Percentiles rank a stretch among this genome's conserved stretches.
Conservation (phyloP, 2,329 filamentous ascomycete genomes). For the Phyllosticta citrichinensis region DNA sequence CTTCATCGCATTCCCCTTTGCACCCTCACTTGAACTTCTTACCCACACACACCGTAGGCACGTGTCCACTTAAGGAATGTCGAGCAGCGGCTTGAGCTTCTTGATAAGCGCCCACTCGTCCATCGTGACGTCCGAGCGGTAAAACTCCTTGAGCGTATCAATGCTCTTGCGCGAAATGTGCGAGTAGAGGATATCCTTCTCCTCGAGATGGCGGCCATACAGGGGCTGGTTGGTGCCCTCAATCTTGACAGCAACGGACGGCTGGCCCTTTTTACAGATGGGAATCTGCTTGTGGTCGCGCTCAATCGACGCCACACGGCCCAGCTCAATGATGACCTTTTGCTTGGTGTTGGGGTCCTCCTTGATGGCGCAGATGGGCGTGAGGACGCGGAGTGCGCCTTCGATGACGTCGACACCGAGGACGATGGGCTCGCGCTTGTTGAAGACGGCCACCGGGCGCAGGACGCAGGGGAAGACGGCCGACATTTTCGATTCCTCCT, state of each 20-base stretch:
- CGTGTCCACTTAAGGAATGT: conserved; percentile 53
- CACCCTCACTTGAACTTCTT: neutral
- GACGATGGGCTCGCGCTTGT: conserved; percentile 94
- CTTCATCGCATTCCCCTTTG: neutral
- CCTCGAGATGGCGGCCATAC: conserved; percentile 91
- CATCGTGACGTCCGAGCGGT: conserved; percentile 73
- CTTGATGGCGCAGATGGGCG: conserved; percentile 81
- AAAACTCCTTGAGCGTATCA: conserved; percentile 93
- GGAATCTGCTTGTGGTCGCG: conserved; percentile 92
- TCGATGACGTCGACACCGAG: conserved; percentile 93
- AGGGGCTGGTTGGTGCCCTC: conserved; percentile 86
- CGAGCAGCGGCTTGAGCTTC: conserved; percentile 90
- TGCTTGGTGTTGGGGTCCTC: conserved; percentile 65
- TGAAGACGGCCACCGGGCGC: conserved; percentile 85
- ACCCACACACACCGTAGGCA: neutral
- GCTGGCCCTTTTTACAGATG: conserved; percentile 89
- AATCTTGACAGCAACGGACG: conserved; percentile 96
- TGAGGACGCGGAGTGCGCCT: conserved; percentile 74
- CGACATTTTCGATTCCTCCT: conserved; percentile 89
- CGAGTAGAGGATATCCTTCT: conserved; percentile 79
- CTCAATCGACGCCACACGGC: conserved; percentile 95
- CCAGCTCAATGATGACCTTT: conserved; percentile 76
- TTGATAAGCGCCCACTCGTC: conserved; percentile 94
- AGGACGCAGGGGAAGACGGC: conserved; percentile 97
- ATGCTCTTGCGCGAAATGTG: conserved; percentile 80